phyloP scores from a whole-genome alignment of 345 rosid species.

The Erodium maritimum region DNA sequence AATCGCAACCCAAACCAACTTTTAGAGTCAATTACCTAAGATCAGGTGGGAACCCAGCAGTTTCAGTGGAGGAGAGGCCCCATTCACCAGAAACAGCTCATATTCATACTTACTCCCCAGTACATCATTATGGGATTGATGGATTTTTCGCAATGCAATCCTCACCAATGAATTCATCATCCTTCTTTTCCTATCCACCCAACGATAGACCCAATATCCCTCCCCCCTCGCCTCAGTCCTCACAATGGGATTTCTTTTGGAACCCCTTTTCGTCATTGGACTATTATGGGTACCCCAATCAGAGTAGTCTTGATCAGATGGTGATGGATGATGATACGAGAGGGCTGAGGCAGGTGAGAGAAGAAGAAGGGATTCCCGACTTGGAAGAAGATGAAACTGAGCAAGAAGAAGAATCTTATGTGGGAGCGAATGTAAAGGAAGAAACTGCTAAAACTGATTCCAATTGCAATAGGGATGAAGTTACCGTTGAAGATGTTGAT shows the following conservation, averaged over 20 bases:
- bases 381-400: conserved; percentile 74
- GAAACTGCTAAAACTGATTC: conserved; percentile 22
- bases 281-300: conserved; percentile 54
- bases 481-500: conserved; percentile 62
- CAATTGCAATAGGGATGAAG: conserved; percentile 44
- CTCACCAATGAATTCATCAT: conserved; percentile 34
- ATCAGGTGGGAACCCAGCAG: conserved; percentile 57
- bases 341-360: conserved; percentile 83
- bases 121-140: conserved; percentile 39
- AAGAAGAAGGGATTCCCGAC: conserved; percentile 96
- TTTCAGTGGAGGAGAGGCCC: conserved; percentile 70
- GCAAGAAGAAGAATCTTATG: conserved; percentile 26
- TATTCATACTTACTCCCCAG: conserved; percentile 51
- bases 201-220: conserved; percentile 48
- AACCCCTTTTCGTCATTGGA: conserved; percentile 90
- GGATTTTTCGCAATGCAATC: conserved; percentile 55
- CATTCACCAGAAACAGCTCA: conserved; percentile 59
- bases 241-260: conserved; percentile 97
- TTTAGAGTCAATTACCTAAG: conserved; percentile 50
- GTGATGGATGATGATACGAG: conserved; percentile 62
- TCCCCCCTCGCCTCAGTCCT: conserved; percentile 80
- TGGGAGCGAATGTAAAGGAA: conserved; percentile 7
- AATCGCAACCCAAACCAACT: conserved; percentile 29
- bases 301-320: conserved; percentile 38
- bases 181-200: conserved; percentile 29